phyloP scores from a whole-genome alignment of 106 monocot species.

The Vanilla planifolia region DNA sequence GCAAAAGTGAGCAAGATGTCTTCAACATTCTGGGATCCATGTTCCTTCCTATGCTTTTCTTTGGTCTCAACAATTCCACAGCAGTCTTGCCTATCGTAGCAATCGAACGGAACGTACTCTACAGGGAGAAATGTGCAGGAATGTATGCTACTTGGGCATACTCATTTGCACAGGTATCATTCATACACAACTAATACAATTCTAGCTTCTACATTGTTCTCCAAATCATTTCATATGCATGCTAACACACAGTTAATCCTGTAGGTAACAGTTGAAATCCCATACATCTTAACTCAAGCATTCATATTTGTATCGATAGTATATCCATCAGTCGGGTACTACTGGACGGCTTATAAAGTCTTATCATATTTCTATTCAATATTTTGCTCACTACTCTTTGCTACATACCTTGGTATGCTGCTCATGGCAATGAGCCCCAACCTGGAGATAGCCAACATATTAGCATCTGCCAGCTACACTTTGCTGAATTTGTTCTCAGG shows the following conservation, averaged over 20 bases:
- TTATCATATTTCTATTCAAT: conserved; percentile 12
- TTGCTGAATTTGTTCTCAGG: conserved; percentile 14
- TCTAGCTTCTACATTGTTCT: not conserved
- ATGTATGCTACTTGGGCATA: conserved; percentile 29
- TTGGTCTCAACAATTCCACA: conserved; percentile 30
- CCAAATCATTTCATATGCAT: not conserved
- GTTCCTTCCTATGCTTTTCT: conserved; percentile 17
- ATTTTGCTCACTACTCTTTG: conserved; percentile 9
- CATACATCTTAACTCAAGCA: conserved; percentile 2
- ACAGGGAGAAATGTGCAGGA: conserved; percentile 46
- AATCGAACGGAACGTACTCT: conserved; percentile 32
- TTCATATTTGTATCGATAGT: conserved; percentile 2
- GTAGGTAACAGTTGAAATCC: conserved; percentile 13
- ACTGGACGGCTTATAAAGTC: conserved; percentile 13
- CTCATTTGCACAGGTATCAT: not conserved
- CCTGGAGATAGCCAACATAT: not conserved
- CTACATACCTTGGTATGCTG: conserved; percentile 14
- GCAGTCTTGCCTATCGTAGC: conserved; percentile 30
- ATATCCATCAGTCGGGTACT: conserved; percentile 17
- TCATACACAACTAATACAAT: not conserved
- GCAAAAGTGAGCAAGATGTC: conserved; percentile 31
- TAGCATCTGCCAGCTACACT: conserved; percentile 2
- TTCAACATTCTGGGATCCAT: conserved; percentile 49
- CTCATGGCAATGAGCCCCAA: conserved; percentile 10
- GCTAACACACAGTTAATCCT: not conserved